Evolutionary conservation across 306 rosid species (phyloP).

Genomic region (Rosa rugosa): DNA sequence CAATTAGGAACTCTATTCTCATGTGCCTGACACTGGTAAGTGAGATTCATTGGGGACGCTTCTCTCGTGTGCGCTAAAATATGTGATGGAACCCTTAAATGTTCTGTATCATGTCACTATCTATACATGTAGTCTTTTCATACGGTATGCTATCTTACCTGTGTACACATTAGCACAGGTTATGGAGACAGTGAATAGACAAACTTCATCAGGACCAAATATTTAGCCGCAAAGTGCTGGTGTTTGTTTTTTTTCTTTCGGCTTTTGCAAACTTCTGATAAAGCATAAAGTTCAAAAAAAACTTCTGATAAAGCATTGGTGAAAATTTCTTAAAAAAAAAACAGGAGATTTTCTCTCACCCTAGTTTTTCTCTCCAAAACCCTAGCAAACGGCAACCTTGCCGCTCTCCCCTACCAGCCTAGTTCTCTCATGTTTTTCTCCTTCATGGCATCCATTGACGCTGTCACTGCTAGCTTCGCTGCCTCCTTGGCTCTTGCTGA

Average conservation of each 20-base stretch:
- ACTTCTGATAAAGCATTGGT: not conserved
- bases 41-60: not conserved
- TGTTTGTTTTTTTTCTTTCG: not conserved
- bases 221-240: not conserved
- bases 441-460: too few relatives aligned
- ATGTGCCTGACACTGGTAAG: constrained; percentile 21
- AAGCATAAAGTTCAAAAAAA: too few relatives aligned
- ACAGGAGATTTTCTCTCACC: too few relatives aligned
- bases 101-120: not conserved
- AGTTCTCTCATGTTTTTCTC: too few relatives aligned
- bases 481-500: too few relatives aligned
- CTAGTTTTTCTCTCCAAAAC: constrained; percentile 16
- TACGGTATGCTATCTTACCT: too few relatives aligned
- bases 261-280: not conserved
- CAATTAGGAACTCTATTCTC: constrained; percentile 31
- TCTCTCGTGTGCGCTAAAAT: not conserved
- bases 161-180: not conserved
- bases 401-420: too few relatives aligned
- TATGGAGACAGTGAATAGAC: not conserved
- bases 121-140: not conserved
- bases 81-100: not conserved
- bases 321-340: not conserved
- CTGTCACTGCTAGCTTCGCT: too few relatives aligned
- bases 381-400: too few relatives aligned
- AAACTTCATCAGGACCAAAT: not conserved